A percentile compares a stretch with the other conserved stretches of the same genome.
These are phyloP conservation scores for Danielia oregonensis DNA, from an alignment of 805 yeast species.

Conservation along the genomic window DNA sequence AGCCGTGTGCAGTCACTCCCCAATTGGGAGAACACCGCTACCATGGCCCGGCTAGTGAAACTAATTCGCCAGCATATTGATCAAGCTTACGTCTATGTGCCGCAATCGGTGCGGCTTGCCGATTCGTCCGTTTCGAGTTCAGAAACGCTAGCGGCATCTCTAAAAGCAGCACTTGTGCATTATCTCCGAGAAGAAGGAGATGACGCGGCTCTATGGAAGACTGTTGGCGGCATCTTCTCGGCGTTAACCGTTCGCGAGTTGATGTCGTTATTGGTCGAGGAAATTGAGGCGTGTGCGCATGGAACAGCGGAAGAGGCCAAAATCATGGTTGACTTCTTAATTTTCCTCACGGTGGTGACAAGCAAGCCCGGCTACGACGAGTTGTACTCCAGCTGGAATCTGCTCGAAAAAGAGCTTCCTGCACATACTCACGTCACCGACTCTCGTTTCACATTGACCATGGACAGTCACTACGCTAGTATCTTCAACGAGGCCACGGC, in stretches of 20 bases:
- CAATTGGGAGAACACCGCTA: conserved; percentile 2
- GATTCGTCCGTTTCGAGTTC: background rate
- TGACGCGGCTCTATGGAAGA: background rate
- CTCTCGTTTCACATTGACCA: conserved; percentile 8
- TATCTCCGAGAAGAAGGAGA: background rate
- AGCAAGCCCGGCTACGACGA: conserved; percentile 4
- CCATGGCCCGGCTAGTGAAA: conserved; percentile 4
- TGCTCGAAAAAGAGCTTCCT: too few species aligned
- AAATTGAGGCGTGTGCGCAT: background rate
- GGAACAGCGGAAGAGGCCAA: conserved; percentile 10
- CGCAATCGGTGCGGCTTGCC: background rate
- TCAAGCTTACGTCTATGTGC: background rate
- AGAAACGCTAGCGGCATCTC: background rate
- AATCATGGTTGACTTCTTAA: conserved; percentile 8
- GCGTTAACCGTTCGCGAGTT: too few species aligned
- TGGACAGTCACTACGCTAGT: conserved; percentile 13
- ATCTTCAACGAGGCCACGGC: conserved; percentile 14
- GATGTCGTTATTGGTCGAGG: too few species aligned
- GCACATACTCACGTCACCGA: too few species aligned
- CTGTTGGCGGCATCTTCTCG: conserved; percentile 1
- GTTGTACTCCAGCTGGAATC: too few species aligned
- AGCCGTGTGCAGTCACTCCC: conserved; percentile 2
- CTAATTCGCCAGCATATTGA: conserved; percentile 3
- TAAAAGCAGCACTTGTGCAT: background rate
- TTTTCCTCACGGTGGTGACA: conserved; percentile 6